phyloP scores from a whole-genome alignment of 305 asterid species.

The Andrographis paniculata region DNA sequence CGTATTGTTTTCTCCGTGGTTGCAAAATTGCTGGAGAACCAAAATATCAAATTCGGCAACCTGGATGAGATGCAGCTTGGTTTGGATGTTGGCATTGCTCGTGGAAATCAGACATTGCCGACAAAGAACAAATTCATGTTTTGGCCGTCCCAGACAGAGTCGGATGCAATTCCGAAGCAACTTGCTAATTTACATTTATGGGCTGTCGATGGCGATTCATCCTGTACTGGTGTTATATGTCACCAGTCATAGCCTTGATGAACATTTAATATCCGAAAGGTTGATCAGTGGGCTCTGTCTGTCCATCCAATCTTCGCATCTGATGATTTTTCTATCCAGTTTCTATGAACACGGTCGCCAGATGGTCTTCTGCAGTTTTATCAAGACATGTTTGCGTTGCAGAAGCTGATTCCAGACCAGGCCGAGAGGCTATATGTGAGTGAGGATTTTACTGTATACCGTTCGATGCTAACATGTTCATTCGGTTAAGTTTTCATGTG shows the following conservation, averaged over 20 bases:
- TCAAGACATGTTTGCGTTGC: no score
- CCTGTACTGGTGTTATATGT: slow-evolving; percentile 69
- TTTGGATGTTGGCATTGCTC: slow-evolving; percentile 22
- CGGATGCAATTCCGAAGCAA: slow-evolving; percentile 35
- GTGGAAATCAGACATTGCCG: slow-evolving; percentile 25
- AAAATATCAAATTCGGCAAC: slow-evolving; percentile 22
- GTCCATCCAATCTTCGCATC: no score
- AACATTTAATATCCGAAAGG: no score
- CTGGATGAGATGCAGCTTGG: slow-evolving; percentile 44
- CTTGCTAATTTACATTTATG: slow-evolving; percentile 45
- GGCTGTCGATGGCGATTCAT: slow-evolving; percentile 55
- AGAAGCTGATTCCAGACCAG: no score
- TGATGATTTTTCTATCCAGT: no score
- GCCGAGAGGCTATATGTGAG: no score
- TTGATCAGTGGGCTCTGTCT: no score
- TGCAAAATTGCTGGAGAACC: slow-evolving; percentile 40
- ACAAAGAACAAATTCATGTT: slow-evolving; percentile 28
- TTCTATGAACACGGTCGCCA: no score
- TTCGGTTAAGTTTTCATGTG: no score
- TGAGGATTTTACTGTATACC: no score
- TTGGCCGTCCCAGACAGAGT: slow-evolving; percentile 39
- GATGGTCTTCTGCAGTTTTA: no score
- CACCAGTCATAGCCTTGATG: slow-evolving; percentile 44
- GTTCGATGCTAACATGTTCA: no score
- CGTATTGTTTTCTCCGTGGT: slow-evolving; percentile 29